Base-by-base conservation (phyloP, 148 eudicot species). In the Beta vulgaris region DNA sequence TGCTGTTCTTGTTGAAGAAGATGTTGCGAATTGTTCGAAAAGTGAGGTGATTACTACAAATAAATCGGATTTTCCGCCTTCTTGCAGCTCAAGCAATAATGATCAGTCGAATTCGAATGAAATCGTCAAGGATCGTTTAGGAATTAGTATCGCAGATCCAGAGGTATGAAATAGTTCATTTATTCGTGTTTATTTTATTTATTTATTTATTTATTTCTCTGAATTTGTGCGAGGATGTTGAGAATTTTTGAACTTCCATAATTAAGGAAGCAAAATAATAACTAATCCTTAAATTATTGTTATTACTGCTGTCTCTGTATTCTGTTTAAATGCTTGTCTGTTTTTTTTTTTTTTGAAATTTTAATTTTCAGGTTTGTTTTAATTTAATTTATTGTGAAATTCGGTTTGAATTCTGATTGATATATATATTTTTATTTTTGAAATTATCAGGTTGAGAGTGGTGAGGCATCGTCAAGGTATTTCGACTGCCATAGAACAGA, bases 81-180 rank as follows among this genome's bases (percentile, higher is more conserved):
- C 87, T 25, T 84, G 87, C 63, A 77, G 78, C 70, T 86, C 86
- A 31, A 84, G 88, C 68, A 81, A 84, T 48, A 55, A 54, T 65
- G 62, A 66, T 66, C 49, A 37, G 4, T 53, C 59, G 67, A 72
- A 28, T 7, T 78, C 86, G 0, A 65, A 46, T 68, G 81, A 77
- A 55, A 11, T 73, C 19, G 71, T 42, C 1, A 68, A 74, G 36
- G 72, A 80, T 51, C 60, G 55, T 13, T 58, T 65, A 39, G 31
- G 34, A 5, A 48, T 2, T 43, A 18, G 55, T 21, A 18, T 14
- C 19, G 67, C 68, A 78, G 88, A 87, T 88, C 86, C 81, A 66
- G 84, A 85, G 89, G 97, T 90, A n/a, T n/a, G n/a, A n/a, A n/a
- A n/a, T n/a, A 73, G 57, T 3, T 67, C 16, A 0, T 65, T 4